Conservation (phyloP, 352 stramenopile species). For the Globisporangium splendens region DNA sequence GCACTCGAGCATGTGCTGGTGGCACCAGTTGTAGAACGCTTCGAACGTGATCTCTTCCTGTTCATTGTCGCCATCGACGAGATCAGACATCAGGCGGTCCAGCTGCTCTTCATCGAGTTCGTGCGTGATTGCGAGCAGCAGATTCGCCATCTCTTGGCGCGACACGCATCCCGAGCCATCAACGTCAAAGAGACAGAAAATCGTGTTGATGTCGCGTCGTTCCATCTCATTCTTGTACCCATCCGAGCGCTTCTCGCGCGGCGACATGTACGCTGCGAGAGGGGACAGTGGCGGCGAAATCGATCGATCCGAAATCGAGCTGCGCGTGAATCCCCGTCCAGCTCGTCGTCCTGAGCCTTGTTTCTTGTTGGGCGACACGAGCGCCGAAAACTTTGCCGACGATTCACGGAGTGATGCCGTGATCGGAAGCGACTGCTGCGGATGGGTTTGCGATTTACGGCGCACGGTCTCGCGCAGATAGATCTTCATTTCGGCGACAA, state of each 20-base stretch:
- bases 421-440: constrained; percentile 20
- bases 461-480: constrained; percentile 56
- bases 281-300: constrained; percentile 43
- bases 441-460: constrained; percentile 10
- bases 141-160: constrained; percentile 51
- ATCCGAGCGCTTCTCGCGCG: constrained; percentile 45
- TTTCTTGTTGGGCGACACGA: constrained; percentile 15
- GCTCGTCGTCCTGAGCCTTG: constrained; percentile 10
- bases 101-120: constrained; percentile 60
- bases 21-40: constrained; percentile 72
- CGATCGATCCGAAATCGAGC: background rate
- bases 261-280: constrained; percentile 38
- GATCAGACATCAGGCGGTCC: constrained; percentile 51
- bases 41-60: constrained; percentile 57
- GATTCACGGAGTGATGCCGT: constrained; percentile 32
- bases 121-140: constrained; percentile 61
- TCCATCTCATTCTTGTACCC: constrained; percentile 60
- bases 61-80: constrained; percentile 32
- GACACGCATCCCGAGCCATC: constrained; percentile 62
- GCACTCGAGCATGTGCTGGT: constrained; percentile 51
- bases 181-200: constrained; percentile 66
- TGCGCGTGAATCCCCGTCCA: constrained; percentile 14
- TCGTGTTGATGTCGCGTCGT: constrained; percentile 64
- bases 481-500: constrained; percentile 79
- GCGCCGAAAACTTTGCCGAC: constrained; percentile 25